Evolutionary conservation across 2,329 filamentous ascomycete genomes (phyloP), one percentile per base, ranked within the genome.

Genomic region (Trichoderma breve): DNA sequence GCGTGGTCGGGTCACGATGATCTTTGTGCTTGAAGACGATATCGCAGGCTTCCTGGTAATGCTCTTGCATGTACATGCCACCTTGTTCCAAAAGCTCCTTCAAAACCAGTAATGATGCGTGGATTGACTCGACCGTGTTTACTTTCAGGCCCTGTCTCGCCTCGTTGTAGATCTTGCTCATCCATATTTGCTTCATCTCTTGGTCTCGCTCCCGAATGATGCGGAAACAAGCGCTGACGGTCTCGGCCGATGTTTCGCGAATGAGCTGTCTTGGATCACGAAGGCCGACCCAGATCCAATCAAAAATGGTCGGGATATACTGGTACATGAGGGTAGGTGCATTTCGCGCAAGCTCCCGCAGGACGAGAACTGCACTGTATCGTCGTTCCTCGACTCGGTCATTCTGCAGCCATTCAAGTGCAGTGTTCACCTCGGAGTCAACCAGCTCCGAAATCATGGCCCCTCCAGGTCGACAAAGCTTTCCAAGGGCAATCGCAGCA

Each of bases 1-100:
- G 89, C 76, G 98, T 96, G 43, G 94, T 92, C 4, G 90, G 85
- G 76, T 99, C 97, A 69, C 93, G 90, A 77, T 98, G 94, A 76
- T 99, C 96, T 81, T 97, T 97, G 81, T 97, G 93, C 73, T 93
- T 92, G 75, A 95, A 91, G 43, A 98, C 93, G 74, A 96, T 95
- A 74, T 99, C 96, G 80, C 95, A 98, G 12, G 94, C 92, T 76
- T 97, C 93, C 72, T 92, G 90, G 81, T 98, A 99, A 79, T 95
- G 90, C 51, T 95, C 93, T 78, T 97, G 94, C 96, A 99, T 98
- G 82, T 97, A 99, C 95, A 99, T 99, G 76, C 94, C 95, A 68
- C 96, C 96, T 80, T 97, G 95, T 74, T 96, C 90, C 21, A 99
- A 89, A 62, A 99, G 88, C 82, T 98, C 95, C 80, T 95, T 97